A percentile compares a stretch with the other conserved stretches of the same genome.
Conservation (phyloP, 1,284 basidiomycete species). For the Cystobasidium slooffiae region DNA sequence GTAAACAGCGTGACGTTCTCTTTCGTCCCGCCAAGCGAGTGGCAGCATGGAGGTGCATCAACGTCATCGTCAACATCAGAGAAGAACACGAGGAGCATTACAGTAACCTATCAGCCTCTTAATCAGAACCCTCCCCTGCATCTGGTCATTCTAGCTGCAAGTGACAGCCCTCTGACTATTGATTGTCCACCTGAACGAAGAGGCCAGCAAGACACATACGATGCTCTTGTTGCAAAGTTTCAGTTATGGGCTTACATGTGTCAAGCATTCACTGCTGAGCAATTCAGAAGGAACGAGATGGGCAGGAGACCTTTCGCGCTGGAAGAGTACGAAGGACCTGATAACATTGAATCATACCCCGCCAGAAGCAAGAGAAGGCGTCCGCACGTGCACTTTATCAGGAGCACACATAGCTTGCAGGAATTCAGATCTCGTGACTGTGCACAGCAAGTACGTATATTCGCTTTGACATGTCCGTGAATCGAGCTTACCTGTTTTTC, state of each 20-base stretch:
- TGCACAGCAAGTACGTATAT: slow-evolving; percentile 30
- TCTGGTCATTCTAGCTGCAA: slow-evolving; percentile 40
- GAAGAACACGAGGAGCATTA: not conserved
- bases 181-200: slow-evolving; percentile 42
- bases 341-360: slow-evolving; percentile 33
- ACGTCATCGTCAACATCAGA: not conserved
- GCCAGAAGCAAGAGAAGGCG: slow-evolving; percentile 17
- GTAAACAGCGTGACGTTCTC: slow-evolving; percentile 15
- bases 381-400: slow-evolving; percentile 33
- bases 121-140: slow-evolving; percentile 35
- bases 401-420: slow-evolving; percentile 30
- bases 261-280: slow-evolving; percentile 41
- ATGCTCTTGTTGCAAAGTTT: slow-evolving; percentile 38
- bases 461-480: not conserved
- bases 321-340: slow-evolving; percentile 36
- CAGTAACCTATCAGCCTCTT: slow-evolving; percentile 17
- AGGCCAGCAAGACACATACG: slow-evolving; percentile 26
- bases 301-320: slow-evolving; percentile 36
- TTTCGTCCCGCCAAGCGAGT: slow-evolving; percentile 16
- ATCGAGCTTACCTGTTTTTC: not conserved
- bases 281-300: slow-evolving; percentile 23
- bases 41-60: slow-evolving; percentile 3
- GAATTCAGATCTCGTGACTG: slow-evolving; percentile 33
- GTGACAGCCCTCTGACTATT: slow-evolving; percentile 38
- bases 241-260: slow-evolving; percentile 44